Percentiles rank a stretch among this genome's conserved stretches.
These are phyloP conservation scores for Torulaspora pretoriensis DNA, from an alignment of 1,139 yeast species.

Conservation along the genomic window DNA sequence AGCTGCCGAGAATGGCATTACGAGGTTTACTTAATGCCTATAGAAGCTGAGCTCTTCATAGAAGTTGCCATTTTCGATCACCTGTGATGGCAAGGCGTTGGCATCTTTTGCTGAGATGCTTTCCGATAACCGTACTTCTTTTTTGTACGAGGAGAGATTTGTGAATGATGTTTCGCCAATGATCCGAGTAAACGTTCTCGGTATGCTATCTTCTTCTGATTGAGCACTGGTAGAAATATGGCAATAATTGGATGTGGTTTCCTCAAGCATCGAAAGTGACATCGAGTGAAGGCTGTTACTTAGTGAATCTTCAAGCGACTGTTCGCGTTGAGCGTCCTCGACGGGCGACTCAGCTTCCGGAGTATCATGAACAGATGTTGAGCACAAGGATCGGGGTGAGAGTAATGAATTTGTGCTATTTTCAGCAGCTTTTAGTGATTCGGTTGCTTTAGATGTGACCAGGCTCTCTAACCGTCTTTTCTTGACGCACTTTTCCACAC, in stretches of 20 bases:
- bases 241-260: conserved; percentile 11
- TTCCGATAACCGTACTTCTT: conserved; percentile 2
- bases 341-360: conserved; percentile 6
- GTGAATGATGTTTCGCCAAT: conserved; percentile 14
- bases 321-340: conserved; percentile 1
- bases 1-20: not conserved
- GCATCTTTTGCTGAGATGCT: conserved; percentile 4
- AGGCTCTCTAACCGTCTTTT: conserved; percentile 2
- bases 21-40: conserved; percentile 16
- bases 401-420: conserved; percentile 1
- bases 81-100: conserved; percentile 23
- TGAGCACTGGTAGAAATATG: conserved; percentile 8
- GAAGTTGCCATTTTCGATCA: conserved; percentile 22
- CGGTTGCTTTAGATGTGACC: not conserved
- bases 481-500: conserved; percentile 3
- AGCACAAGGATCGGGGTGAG: not conserved
- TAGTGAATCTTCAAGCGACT: conserved; percentile 7
- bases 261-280: conserved; percentile 13
- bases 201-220: conserved; percentile 14
- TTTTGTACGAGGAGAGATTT: conserved; percentile 5
- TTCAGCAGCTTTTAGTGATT: not conserved
- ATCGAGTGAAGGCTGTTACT: conserved; percentile 10
- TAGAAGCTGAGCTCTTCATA: conserved; percentile 31
- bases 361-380: conserved; percentile 4
- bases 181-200: conserved; percentile 16